Evolutionary conservation across 139 green algal genomes (phyloP).

Genomic region (Picochlorum sp.): DNA sequence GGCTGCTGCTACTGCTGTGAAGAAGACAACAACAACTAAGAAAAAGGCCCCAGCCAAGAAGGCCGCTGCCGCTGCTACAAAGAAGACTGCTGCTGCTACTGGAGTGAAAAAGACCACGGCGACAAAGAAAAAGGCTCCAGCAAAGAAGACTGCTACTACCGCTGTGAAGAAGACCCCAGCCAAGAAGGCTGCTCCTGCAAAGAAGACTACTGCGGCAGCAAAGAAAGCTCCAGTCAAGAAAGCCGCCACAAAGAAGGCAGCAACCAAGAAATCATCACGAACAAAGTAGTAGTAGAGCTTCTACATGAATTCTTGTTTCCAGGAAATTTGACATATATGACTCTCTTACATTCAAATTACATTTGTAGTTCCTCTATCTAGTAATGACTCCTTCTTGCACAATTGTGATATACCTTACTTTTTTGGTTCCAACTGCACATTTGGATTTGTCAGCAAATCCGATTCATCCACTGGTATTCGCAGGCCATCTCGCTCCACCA

Average conservation of each 20-base stretch:
- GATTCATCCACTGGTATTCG: constrained; percentile 25
- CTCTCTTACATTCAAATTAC: no score
- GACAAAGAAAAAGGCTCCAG: no score
- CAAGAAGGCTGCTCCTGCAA: constrained; percentile 39
- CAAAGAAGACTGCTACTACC: no score
- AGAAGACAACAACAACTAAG: neutral
- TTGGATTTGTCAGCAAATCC: constrained; percentile 31
- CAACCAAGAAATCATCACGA: neutral
- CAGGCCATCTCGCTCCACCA: constrained; percentile 20
- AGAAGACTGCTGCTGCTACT: no score
- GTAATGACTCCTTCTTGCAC: no score
- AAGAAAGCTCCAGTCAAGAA: constrained; percentile 8
- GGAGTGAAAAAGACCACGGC: no score
- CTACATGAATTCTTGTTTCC: no score
- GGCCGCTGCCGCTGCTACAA: no score
- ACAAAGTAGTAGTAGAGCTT: no score
- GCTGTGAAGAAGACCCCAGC: constrained; percentile 13
- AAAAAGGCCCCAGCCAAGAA: constrained; percentile 5
- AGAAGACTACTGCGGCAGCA: constrained; percentile 18
- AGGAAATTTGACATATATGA: no score
- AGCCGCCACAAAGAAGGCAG: constrained; percentile 11
- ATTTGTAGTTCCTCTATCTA: no score
- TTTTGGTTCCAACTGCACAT: constrained; percentile 30
- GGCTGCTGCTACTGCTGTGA: neutral
- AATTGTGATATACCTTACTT: neutral